A percentile compares a stretch with the other conserved stretches of the same genome.
These are phyloP conservation scores for Cryptococcus wingfieldii DNA, from an alignment of 1,284 basidiomycete species.

Conservation along the genomic window DNA sequence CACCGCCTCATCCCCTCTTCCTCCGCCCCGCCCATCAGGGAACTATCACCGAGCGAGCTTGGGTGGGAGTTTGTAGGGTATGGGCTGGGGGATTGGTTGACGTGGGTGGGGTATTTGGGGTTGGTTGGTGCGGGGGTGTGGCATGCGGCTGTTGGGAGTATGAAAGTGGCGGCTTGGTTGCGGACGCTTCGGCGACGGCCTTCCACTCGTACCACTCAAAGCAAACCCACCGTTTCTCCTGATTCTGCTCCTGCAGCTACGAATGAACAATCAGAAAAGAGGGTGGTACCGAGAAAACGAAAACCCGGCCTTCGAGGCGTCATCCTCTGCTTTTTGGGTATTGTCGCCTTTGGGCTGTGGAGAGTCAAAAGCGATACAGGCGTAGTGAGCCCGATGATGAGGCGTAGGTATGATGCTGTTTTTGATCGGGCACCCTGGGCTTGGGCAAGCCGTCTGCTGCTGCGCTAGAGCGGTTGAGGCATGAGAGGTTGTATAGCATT, in stretches of 20 bases:
- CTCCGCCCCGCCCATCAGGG: slow-evolving; percentile 24
- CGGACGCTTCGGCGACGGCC: slow-evolving; percentile 6
- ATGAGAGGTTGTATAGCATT: not conserved
- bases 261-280: not conserved
- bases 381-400: slow-evolving; percentile 18
- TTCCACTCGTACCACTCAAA: not conserved
- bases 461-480: not conserved
- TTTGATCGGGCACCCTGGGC: slow-evolving; percentile 25
- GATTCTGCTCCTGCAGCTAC: not conserved
- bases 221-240: not conserved
- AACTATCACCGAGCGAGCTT: slow-evolving; percentile 36
- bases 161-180: slow-evolving; percentile 38
- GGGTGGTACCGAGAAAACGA: slow-evolving; percentile 5
- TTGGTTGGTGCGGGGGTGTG: slow-evolving; percentile 24
- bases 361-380: slow-evolving; percentile 27
- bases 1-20: slow-evolving; percentile 37
- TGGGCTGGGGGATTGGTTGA: slow-evolving; percentile 21
- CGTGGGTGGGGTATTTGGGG: slow-evolving; percentile 18
- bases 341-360: slow-evolving; percentile 29
- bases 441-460: no score
- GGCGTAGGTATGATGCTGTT: slow-evolving; percentile 32
- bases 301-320: slow-evolving; percentile 23
- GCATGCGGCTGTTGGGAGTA: slow-evolving; percentile 32
- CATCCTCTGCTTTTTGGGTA: slow-evolving; percentile 21
- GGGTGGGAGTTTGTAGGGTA: slow-evolving; percentile 43